These are phyloP conservation scores for Xanthoconium purpureum DNA, from an alignment of 768 basidiomycete species.

Conservation along the genomic window DNA sequence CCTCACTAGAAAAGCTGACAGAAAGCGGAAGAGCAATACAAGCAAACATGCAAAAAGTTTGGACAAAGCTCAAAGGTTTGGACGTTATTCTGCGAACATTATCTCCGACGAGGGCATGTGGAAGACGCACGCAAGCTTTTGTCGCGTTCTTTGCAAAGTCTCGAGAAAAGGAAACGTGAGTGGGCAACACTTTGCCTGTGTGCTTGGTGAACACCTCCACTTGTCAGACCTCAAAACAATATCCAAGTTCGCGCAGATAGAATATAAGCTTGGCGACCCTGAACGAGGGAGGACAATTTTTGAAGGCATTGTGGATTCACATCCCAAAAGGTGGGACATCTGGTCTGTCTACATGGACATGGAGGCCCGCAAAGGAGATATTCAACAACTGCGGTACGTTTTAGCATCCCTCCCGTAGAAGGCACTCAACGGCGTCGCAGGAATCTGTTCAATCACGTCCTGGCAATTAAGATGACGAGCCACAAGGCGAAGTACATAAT, in stretches of 20 bases:
- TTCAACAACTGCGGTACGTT: slow-evolving; percentile 70
- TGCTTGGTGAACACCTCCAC: background rate
- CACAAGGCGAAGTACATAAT: slow-evolving; percentile 90
- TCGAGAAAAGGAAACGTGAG: slow-evolving; percentile 93
- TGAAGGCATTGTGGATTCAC: slow-evolving; percentile 93
- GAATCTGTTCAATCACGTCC: slow-evolving; percentile 81
- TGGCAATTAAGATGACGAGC: slow-evolving; percentile 84
- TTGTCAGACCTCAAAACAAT: slow-evolving; percentile 88
- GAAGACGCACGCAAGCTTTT: slow-evolving; percentile 85
- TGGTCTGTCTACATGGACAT: slow-evolving; percentile 98
- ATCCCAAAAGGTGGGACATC: slow-evolving; percentile 91
- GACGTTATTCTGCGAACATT: slow-evolving; percentile 83
- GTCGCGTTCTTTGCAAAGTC: slow-evolving; percentile 82
- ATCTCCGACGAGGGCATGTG: slow-evolving; percentile 65
- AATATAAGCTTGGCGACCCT: slow-evolving; percentile 90
- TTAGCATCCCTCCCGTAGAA: background rate
- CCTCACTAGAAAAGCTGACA: slow-evolving; percentile 31
- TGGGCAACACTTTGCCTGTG: slow-evolving; percentile 9
- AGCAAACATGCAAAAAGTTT: slow-evolving; percentile 90
- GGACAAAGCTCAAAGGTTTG: slow-evolving; percentile 91
- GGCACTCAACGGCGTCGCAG: slow-evolving; percentile 37
- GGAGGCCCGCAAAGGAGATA: slow-evolving; percentile 78
- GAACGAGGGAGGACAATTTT: slow-evolving; percentile 96
- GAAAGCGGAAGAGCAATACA: slow-evolving; percentile 93
- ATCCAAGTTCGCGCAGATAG: slow-evolving; percentile 90